Base-by-base conservation (phyloP, 768 basidiomycete species). In the Russula vinacea region DNA sequence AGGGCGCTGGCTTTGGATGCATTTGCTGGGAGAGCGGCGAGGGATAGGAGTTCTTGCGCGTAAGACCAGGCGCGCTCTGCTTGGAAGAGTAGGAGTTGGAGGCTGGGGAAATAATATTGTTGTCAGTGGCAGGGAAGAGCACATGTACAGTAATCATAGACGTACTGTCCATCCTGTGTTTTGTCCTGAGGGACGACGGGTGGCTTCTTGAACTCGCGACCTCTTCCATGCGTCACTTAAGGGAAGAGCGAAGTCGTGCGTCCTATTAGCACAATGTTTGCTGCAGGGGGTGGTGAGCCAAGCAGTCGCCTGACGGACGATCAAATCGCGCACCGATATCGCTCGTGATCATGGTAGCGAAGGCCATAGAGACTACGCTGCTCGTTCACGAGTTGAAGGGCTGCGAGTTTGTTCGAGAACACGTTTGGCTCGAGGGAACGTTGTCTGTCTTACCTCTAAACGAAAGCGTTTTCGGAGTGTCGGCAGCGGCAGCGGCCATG, bases 61-160 rank as follows among this genome's bases (percentile, higher is more conserved):
- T 94, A 86, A 1, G 91, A 86, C 87, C 94, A 94, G 35, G 93
- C 91, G 50, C 96, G 86, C 73, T 98, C 96, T 10, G 93, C 84
- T 73, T 97, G 93, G 70, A 94, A 87, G 10, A 98, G 80, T 52
- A 94, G 77, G 13, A 97, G 81, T 69, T 95, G 88, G 6, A 95
- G 81, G 70, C 91, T 93, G 60, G 32, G n/a, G n/a, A n/a, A n/a
- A n/a, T n/a, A n/a, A n/a, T n/a, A n/a, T n/a, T n/a, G n/a, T n/a
- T 40, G 56, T 61, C 66, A 60, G 45, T 66, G 58, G 44, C 64
- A 60, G 61, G 55, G 19, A 64, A 5, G 52, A 19, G 6, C 29
- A 35, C 44, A 60, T 37, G 19, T n/a, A n/a, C n/a, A n/a, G n/a
- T 33, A 56, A 11, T 61, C 33, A 11, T 33, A 44, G 40, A 39